Evolutionary conservation across 768 basidiomycete genomes (phyloP).

Genomic region (Arthromyces matolae): DNA sequence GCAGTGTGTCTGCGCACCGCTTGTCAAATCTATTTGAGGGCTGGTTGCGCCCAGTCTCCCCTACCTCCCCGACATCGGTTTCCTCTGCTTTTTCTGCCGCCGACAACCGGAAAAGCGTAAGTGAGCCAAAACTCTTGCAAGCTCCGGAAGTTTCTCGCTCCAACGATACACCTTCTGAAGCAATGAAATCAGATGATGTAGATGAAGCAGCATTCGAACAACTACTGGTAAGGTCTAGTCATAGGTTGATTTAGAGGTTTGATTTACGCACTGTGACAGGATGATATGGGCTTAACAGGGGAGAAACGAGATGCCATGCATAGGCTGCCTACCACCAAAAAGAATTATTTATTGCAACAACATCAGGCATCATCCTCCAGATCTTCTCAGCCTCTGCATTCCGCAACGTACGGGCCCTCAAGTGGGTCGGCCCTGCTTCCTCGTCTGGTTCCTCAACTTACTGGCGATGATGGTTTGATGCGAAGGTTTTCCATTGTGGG

Average conservation of each 20-base stretch:
- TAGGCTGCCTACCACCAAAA: conserved; percentile 55
- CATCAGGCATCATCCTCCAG: conserved; percentile 35
- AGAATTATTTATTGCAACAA: conserved; percentile 63
- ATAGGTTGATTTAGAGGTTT: background rate
- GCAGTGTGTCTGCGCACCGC: conserved; percentile 53
- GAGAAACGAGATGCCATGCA: conserved; percentile 62
- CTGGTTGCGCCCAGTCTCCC: conserved; percentile 52
- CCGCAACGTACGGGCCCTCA: conserved; percentile 58
- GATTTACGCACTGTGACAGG: conserved; percentile 38
- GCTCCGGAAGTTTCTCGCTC: conserved; percentile 35
- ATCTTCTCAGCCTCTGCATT: conserved; percentile 31
- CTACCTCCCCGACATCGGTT: conserved; percentile 32
- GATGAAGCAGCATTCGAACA: conserved; percentile 55
- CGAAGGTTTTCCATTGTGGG: conserved; percentile 63
- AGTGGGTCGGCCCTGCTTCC: conserved; percentile 56
- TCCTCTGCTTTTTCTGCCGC: conserved; percentile 29
- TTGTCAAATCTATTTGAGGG: conserved; percentile 65
- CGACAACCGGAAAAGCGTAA: conserved; percentile 58
- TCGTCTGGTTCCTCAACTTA: conserved; percentile 67
- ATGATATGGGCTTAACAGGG: conserved; percentile 72
- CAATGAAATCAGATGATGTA: conserved; percentile 27
- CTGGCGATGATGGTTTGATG: conserved; percentile 67
- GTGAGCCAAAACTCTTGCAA: conserved; percentile 63
- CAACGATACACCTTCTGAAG: conserved; percentile 22
- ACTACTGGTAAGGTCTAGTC: conserved; percentile 55